Base-by-base conservation (phyloP, 495 filamentous ascomycete genomes). In the Endocarpon pusillum region DNA sequence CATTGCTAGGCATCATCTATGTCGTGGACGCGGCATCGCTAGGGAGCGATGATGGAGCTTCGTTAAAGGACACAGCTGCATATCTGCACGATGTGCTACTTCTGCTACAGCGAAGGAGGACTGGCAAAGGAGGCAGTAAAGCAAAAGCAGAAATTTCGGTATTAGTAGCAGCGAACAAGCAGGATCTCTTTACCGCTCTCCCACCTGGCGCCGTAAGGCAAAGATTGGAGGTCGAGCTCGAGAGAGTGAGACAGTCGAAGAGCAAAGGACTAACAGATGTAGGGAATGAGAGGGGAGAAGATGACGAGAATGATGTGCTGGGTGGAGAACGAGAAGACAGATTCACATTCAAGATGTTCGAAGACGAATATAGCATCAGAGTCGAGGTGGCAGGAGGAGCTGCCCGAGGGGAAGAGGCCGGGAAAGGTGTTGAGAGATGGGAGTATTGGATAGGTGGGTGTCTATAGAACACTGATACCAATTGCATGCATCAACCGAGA, bases 161-260 rank as follows among this genome's bases (percentile, higher is more conserved):
- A 2, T 56, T 96, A 14, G 56, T 97, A 24, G 86, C 81, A 3
- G 86, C 85, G 23, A 96, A 96, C 51, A 97, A 97, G 62, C 64
- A 85, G 33, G 89, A 97, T 52, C 59, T 96, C 9, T 97, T 97
- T 51, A 96, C 89, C 0, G 86, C 89, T 8, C 57, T 94, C 30
- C 89, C 89, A 0, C 72, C 81, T 1, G 62, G 67, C 2, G 64
- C 92, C 21, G 83, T 94, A 17, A 74, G 71, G 48, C 68, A 62
- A 36, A 67, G 66, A 31, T 57, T 97, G 7, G 87, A 96, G 51
- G 61, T 62, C 16, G 91, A 94, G 53, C 75, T 96, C 40, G 72
- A 76, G 11, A 66, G 78, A 35, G 75, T 94, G 41, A 66, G 91
- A 19, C 67, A 67, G 43, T 78, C 78, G 12, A 75, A 74, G 46